These are phyloP conservation scores for Aureobasidium pullulans DNA, from an alignment of 2,329 filamentous ascomycete genomes.

Conservation along the genomic window DNA sequence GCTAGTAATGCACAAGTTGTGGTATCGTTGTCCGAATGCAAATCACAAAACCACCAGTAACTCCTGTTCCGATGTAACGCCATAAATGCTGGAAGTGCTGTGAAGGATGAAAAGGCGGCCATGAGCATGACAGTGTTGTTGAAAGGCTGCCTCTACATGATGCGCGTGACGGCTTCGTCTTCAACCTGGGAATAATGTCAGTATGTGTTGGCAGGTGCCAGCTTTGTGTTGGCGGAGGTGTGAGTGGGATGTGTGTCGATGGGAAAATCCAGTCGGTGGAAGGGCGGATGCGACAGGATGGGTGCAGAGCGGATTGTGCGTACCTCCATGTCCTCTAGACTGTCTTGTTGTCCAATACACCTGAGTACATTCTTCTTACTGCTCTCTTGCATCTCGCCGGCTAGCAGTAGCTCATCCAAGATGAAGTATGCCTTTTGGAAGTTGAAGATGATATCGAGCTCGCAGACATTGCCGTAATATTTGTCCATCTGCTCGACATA, in stretches of 20 bases:
- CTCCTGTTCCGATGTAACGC: slow-evolving; percentile 12
- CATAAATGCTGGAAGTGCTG: neutral
- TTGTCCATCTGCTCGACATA: slow-evolving; percentile 99
- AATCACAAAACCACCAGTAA: slow-evolving; percentile 10
- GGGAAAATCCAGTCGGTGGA: neutral
- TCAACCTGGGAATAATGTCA: slow-evolving; percentile 26
- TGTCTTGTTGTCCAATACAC: slow-evolving; percentile 95
- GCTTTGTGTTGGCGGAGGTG: neutral
- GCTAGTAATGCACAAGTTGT: slow-evolving; percentile 15
- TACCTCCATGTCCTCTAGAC: slow-evolving; percentile 98
- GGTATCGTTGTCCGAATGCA: slow-evolving; percentile 13
- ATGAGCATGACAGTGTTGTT: neutral
- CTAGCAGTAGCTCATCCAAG: slow-evolving; percentile 87
- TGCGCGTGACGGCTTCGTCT: slow-evolving; percentile 49
- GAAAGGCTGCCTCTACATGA: slow-evolving; percentile 32
- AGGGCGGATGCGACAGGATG: neutral
- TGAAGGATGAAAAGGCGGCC: neutral
- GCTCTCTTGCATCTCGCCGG: slow-evolving; percentile 95
- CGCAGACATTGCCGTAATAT: slow-evolving; percentile 99
- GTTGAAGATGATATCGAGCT: slow-evolving; percentile 99
- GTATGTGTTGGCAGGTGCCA: slow-evolving; percentile 12
- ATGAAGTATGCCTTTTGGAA: slow-evolving; percentile 99
- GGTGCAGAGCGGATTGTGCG: slow-evolving; percentile 31
- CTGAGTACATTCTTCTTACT: slow-evolving; percentile 98
- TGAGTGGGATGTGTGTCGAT: neutral